phyloP scores from a whole-genome alignment of 2,329 filamentous ascomycete species.

The Pseudopyrenochaeta lycopersici region DNA sequence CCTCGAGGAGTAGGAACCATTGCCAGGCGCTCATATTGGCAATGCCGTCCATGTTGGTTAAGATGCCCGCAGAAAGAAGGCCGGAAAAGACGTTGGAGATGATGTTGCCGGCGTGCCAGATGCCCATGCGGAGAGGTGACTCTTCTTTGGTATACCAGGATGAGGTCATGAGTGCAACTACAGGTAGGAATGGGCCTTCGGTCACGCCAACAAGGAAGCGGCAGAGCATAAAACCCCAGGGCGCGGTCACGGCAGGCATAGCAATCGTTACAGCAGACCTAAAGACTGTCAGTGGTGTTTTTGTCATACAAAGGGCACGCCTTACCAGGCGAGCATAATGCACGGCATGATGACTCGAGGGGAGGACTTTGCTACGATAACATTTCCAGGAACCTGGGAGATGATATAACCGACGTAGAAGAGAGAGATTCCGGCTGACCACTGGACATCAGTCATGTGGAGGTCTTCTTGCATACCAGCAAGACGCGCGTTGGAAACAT shows the following conservation, averaged over 20 bases:
- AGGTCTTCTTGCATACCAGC: constrained; percentile 52
- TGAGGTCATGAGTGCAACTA: constrained; percentile 49
- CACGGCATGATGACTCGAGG: constrained; percentile 47
- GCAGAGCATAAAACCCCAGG: constrained; percentile 46
- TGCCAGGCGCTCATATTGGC: constrained; percentile 49
- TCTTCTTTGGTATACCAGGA: constrained; percentile 60
- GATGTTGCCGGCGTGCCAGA: constrained; percentile 58
- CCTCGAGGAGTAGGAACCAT: constrained; percentile 64
- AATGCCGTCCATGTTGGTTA: constrained; percentile 56
- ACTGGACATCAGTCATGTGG: constrained; percentile 39
- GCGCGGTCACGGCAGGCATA: constrained; percentile 51
- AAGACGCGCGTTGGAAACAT: constrained; percentile 52
- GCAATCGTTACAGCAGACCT: constrained; percentile 51
- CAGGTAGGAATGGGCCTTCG: constrained; percentile 52
- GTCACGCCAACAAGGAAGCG: constrained; percentile 51
- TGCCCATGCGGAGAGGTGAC: constrained; percentile 54
- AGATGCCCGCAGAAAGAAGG: constrained; percentile 57
- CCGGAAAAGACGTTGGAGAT: constrained; percentile 58
- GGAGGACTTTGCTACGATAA: constrained; percentile 52
- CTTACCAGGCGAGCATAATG: constrained; percentile 52
- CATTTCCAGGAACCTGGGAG: constrained; percentile 58
- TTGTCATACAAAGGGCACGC: too few relatives aligned
- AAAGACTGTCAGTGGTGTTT: neutral
- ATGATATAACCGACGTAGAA: constrained; percentile 60
- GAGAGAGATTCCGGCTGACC: constrained; percentile 53